Evolutionary conservation across 2,329 filamentous ascomycete species (phyloP).

Genomic region (Diaporthe ampelina): DNA sequence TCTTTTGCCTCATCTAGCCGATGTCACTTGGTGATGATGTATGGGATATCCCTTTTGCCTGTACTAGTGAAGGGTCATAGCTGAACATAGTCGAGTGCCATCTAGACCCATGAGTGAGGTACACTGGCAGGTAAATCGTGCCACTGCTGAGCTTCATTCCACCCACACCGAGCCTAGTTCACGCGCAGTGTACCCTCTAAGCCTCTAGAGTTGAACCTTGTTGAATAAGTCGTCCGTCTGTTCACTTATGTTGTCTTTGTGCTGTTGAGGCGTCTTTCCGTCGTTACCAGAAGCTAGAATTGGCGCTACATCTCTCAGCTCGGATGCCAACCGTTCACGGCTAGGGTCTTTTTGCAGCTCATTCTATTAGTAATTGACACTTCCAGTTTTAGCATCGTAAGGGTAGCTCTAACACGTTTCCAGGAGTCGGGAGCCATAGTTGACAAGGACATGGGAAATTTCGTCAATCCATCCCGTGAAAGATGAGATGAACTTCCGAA

Average conservation of each 20-base stretch:
- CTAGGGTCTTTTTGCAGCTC: neutral
- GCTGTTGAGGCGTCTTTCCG: neutral
- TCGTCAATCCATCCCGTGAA: neutral
- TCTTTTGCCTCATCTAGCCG: neutral
- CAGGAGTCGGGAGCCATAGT: neutral
- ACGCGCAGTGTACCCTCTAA: neutral
- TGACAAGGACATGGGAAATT: no score
- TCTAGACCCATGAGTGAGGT: no score
- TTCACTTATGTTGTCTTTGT: neutral
- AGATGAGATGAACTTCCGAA: neutral
- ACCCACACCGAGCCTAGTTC: neutral
- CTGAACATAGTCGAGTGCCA: neutral
- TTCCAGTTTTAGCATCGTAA: neutral
- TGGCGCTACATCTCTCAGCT: neutral
- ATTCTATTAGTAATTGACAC: neutral
- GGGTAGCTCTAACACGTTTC: neutral
- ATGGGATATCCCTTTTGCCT: neutral
- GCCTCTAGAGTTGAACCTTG: neutral
- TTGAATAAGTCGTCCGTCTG: neutral
- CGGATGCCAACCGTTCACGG: neutral
- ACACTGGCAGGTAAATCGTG: neutral
- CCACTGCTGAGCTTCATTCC: neutral
- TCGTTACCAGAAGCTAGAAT: no score
- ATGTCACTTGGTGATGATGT: neutral
- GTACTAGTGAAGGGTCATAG: neutral